Evolutionary conservation across 192 early-diverging fungal genomes (phyloP), one percentile per base, ranked within the genome.

Genomic region (Podila epicladia): DNA sequence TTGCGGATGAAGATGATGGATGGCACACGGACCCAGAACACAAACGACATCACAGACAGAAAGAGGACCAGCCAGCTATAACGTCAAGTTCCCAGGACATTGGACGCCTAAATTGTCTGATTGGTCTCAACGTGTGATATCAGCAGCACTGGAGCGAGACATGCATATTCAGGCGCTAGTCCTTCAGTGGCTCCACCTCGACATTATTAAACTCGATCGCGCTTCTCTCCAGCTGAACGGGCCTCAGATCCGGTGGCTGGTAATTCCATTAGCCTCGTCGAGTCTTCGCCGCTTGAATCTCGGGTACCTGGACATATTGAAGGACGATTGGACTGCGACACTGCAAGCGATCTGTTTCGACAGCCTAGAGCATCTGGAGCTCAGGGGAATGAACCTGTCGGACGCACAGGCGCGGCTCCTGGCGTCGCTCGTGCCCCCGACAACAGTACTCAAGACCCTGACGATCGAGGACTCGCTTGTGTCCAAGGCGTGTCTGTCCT

Each of bases 121-220:
- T n/a, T n/a, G n/a, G n/a, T n/a, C n/a, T n/a, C n/a, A n/a, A n/a
- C n/a, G n/a, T n/a, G n/a, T n/a, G n/a, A n/a, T n/a, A n/a, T n/a
- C n/a, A 4, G 15, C 29, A 29, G 66, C 49, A 12, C 53, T 75
- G 8, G 66, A 69, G 4, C 20, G 58, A 3, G 31, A 51, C 9
- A 61, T 58, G 24, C 26, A 3, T 15, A 35, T 19, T 19, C 13
- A 67, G 20, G 35, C 65, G 20, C 61, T 67, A 4, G 13, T 22
- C 9, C 53, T 75, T 1, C 37, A 75, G 29, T 28, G 55, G 3
- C 50, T 69, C 9, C 62, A 69, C 65, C 33, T 41, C 17, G 38
- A 75, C 29, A 64, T 75, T 32, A 68, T 67, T 19, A 45, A n/a
- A 49, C 28, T 75, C 13, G 53, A 69, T 26, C 38, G 55, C 22